A percentile compares a stretch with the other conserved stretches of the same genome.
Evolutionary conservation across 768 basidiomycete genomes (phyloP).

Genomic region (Sporobolomyces phaffii): DNA sequence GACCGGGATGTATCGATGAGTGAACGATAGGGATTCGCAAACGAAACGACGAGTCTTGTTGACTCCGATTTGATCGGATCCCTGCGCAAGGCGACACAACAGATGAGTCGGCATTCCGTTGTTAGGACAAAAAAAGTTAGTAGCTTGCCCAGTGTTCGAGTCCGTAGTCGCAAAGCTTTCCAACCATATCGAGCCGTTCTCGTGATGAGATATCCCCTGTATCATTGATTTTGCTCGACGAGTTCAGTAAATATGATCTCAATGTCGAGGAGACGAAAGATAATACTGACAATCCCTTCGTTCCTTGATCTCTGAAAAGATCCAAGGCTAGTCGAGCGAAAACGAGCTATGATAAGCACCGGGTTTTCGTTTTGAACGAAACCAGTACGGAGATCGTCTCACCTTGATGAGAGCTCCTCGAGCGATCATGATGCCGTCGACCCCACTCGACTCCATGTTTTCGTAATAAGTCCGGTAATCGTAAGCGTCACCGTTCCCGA

Average conservation of each 20-base stretch:
- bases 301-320: slow-evolving; percentile 93
- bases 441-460: slow-evolving; percentile 68
- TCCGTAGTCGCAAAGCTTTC: slow-evolving; percentile 63
- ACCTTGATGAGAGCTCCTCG: slow-evolving; percentile 86
- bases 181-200: slow-evolving; percentile 42
- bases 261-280: background rate
- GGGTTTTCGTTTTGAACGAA: no score
- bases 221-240: no score
- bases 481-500: slow-evolving; percentile 93
- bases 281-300: slow-evolving; percentile 85
- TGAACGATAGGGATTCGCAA: slow-evolving; percentile 91
- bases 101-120: slow-evolving; percentile 52
- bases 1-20: slow-evolving; percentile 90
- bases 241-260: no score
- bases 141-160: slow-evolving; percentile 59
- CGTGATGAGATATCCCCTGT: slow-evolving; percentile 40
- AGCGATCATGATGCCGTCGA: slow-evolving; percentile 92
- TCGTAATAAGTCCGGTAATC: slow-evolving; percentile 77
- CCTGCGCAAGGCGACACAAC: background rate
- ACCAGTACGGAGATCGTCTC: slow-evolving; percentile 33
- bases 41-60: slow-evolving; percentile 88
- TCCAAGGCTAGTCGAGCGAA: slow-evolving; percentile 56
- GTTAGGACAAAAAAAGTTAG: no score
- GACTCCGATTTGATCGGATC: slow-evolving; percentile 57
- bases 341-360: no score